Evolutionary conservation across 1,284 basidiomycete genomes (phyloP), one percentile per base, ranked within the genome.

Genomic region (Heterobasidion occidentale): DNA sequence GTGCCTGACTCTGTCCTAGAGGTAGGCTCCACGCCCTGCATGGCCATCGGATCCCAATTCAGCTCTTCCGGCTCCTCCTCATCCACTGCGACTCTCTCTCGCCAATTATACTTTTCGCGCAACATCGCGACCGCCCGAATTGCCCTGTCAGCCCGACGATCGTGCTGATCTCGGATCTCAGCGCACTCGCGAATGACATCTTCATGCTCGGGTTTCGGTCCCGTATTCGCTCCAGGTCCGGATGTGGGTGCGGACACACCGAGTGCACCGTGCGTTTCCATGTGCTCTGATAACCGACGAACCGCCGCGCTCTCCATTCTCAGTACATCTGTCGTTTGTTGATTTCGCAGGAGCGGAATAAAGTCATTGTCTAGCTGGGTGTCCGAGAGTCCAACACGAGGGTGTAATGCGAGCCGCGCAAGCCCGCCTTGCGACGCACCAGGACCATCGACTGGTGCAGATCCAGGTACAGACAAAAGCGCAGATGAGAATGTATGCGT

Each of bases 31-130:
- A 7, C 63, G 17, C 59, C 12, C 58, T 61, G 53, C 53, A 54
- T 35, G 48, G 57, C 50, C 36, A 50, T n/a, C 11, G 17, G 46
- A n/a, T 59, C 71, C 8, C 72, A 87, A 36, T 80, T 80, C 48
- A 87, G 69, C 59, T 89, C 87, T 62, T 90, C 86, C 3, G 85
- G 85, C 65, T 90, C 88, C 59, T 90, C 86, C 3, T 84, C 84
- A 64, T 90, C 88, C 58, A 88, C 86, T 58, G 78, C 80, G 15
- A 90, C 84, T 36, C 88, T 75, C 58, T 81, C 79, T 63, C 83
- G 84, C 85, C 87, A 89, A 53, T 90, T 87, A 66, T 84, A 90
- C 67, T 81, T 86, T 55, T 91, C 89, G 55, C 77, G 72, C 7
- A 91, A 70, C 77, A 90, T 82, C 46, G 74, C 76, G 8, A 91